Conservation (phyloP, 495 filamentous ascomycete genomes). For the Tuber melanosporum region DNA sequence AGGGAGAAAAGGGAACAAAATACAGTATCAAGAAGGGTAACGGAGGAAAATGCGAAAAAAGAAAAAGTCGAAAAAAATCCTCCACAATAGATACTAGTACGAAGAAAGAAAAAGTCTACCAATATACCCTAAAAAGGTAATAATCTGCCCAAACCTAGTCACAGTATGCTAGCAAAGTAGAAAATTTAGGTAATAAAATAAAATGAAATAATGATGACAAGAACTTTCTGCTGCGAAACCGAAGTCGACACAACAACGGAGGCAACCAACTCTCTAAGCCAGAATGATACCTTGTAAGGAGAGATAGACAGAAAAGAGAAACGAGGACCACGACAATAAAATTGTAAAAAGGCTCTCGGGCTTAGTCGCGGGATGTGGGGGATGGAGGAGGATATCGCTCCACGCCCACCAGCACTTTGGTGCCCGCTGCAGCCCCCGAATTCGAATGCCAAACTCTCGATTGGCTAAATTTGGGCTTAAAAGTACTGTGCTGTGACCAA, state of each 20-base stretch:
- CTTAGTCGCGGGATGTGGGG: slow-evolving; percentile 35
- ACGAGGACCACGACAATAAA: neutral
- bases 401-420: slow-evolving; percentile 31
- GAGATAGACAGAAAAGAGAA: slow-evolving; percentile 1
- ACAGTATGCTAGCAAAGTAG: neutral
- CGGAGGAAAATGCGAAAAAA: slow-evolving; percentile 21
- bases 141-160: neutral
- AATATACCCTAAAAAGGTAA: neutral
- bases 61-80: neutral
- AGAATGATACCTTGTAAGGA: slow-evolving; percentile 33
- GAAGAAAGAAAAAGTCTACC: neutral
- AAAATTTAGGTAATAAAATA: neutral
- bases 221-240: neutral
- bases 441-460: slow-evolving; percentile 9
- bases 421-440: slow-evolving; percentile 30
- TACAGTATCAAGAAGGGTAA: slow-evolving; percentile 16
- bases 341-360: slow-evolving; percentile 7
- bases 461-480: slow-evolving; percentile 29
- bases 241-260: slow-evolving; percentile 15
- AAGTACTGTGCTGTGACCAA: slow-evolving; percentile 22
- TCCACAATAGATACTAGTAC: neutral
- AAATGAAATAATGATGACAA: neutral
- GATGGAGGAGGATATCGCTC: slow-evolving; percentile 31
- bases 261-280: slow-evolving; percentile 23
- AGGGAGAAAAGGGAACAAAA: slow-evolving; percentile 33